Evolutionary conservation across 768 basidiomycete species (phyloP).

Genomic region (Phylloporus rhodoxanthus): DNA sequence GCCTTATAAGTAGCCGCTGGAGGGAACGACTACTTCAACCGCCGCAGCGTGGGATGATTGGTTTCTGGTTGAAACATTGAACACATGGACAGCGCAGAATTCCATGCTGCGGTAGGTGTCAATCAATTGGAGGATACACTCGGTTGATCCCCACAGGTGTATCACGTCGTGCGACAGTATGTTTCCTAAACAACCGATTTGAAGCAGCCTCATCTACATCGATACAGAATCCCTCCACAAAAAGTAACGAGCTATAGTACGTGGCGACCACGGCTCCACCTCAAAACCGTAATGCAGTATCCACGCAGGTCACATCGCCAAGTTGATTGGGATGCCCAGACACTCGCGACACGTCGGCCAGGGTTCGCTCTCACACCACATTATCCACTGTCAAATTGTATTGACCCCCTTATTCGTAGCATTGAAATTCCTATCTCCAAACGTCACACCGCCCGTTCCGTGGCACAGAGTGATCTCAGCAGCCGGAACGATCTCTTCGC

Average conservation of each 20-base stretch:
- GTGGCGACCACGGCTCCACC: slow-evolving; percentile 6
- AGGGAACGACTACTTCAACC: too few species aligned
- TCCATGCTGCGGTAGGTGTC: slow-evolving; percentile 50
- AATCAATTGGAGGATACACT: not conserved
- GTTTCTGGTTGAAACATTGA: not conserved
- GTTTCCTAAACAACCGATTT: slow-evolving; percentile 1
- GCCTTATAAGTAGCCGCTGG: too few species aligned
- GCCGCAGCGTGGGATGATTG: not conserved
- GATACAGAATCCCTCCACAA: slow-evolving; percentile 48
- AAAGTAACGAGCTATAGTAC: slow-evolving; percentile 75
- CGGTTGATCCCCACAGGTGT: slow-evolving; percentile 45
- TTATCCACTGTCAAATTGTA: not conserved
- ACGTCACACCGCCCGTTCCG: slow-evolving; percentile 60
- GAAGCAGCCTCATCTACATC: not conserved
- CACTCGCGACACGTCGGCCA: slow-evolving; percentile 81
- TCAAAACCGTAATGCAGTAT: not conserved
- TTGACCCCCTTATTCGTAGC: slow-evolving; percentile 38
- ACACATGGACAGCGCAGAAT: slow-evolving; percentile 60
- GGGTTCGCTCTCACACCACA: slow-evolving; percentile 38
- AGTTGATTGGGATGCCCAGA: slow-evolving; percentile 71
- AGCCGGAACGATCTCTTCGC: slow-evolving; percentile 69
- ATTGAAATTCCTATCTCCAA: slow-evolving; percentile 65
- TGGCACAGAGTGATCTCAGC: slow-evolving; percentile 78
- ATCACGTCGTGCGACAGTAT: slow-evolving; percentile 55
- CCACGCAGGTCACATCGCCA: slow-evolving; percentile 66